Conservation (phyloP, 2,329 filamentous ascomycete genomes). For the Fonsecaea erecta region DNA sequence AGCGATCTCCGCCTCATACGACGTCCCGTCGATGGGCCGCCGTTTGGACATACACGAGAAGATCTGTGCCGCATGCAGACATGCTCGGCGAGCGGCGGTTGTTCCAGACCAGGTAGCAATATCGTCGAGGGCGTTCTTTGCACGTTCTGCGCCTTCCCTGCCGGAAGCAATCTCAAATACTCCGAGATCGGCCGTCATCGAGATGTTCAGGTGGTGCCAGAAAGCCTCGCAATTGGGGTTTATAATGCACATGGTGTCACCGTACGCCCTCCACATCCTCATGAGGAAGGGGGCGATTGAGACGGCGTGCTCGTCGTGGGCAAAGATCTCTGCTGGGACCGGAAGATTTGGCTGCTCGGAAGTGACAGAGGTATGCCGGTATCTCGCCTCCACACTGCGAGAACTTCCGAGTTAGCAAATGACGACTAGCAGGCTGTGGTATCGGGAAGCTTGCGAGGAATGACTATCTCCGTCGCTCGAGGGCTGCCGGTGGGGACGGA, state of each 20-base stretch:
- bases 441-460: not conserved
- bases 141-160: conserved; percentile 52
- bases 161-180: conserved; percentile 59
- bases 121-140: conserved; percentile 54
- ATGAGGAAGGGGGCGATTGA: conserved; percentile 4
- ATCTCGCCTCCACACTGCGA: conserved; percentile 5
- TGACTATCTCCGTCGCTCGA: not conserved
- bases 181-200: conserved; percentile 56
- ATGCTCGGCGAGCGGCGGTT: conserved; percentile 54
- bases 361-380: not conserved
- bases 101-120: conserved; percentile 58
- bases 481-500: not conserved
- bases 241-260: conserved; percentile 49
- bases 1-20: conserved; percentile 56
- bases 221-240: conserved; percentile 56
- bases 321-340: conserved; percentile 11
- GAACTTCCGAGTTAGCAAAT: not conserved
- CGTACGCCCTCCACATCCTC: conserved; percentile 40
- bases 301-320: conserved; percentile 12
- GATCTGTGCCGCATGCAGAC: conserved; percentile 58
- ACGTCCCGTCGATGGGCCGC: conserved; percentile 57
- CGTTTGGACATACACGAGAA: conserved; percentile 57
- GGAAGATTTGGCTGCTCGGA: conserved; percentile 2
- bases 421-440: not conserved
- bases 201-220: conserved; percentile 60